Evolutionary conservation across 2,329 filamentous ascomycete species (phyloP).

Genomic region (Phialophora verrucosa): DNA sequence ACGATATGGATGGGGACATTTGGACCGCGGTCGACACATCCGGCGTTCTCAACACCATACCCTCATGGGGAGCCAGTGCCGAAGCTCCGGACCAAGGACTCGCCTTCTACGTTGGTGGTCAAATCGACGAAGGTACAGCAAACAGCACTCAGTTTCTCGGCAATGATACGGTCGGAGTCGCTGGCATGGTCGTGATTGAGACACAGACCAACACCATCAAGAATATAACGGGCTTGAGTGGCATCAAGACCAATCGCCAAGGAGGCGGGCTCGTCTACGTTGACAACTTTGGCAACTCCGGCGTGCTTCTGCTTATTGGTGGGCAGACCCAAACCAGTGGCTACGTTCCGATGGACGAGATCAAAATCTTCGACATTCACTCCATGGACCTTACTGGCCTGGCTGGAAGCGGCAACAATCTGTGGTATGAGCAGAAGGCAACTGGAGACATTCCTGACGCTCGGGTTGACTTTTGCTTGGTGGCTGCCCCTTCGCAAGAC

Average conservation of each 20-base stretch:
- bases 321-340: conserved; percentile 41
- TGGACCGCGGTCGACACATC: conserved; percentile 43
- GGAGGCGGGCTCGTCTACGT: conserved; percentile 50
- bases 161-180: conserved; percentile 39
- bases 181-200: conserved; percentile 51
- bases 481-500: conserved; percentile 50
- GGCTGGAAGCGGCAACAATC: conserved; percentile 41
- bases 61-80: conserved; percentile 47
- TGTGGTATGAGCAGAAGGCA: conserved; percentile 53
- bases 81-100: conserved; percentile 47
- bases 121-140: conserved; percentile 47
- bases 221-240: conserved; percentile 48
- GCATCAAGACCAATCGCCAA: conserved; percentile 45
- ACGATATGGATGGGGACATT: conserved; percentile 33
- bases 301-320: conserved; percentile 49
- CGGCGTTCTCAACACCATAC: conserved; percentile 36
- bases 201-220: conserved; percentile 44
- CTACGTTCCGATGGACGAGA: conserved; percentile 44
- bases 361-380: conserved; percentile 51
- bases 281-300: conserved; percentile 45
- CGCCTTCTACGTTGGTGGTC: conserved; percentile 50
- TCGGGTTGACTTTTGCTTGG: conserved; percentile 54
- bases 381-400: conserved; percentile 39
- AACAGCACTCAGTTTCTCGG: conserved; percentile 32
- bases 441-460: conserved; percentile 49